Base-by-base conservation (phyloP, 306 rosid species). In the Lupinus albus region DNA sequence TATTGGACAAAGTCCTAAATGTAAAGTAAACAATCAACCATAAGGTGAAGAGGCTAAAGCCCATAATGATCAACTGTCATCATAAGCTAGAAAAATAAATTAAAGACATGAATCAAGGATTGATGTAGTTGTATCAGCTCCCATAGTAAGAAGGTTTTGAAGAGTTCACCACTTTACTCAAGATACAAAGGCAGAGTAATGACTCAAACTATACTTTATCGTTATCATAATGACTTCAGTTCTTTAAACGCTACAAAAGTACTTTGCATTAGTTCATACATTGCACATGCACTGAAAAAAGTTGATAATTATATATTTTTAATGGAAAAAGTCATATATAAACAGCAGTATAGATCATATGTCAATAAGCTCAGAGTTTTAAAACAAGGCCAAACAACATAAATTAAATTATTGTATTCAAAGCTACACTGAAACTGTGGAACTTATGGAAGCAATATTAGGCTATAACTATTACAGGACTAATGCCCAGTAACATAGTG, bases 361-460 rank as follows among this genome's bases (percentile, higher is more conserved):
- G 52, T 51, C 52, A 51, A 38, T 33, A 44, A 41, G 41, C 41
- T 12, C 16, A 4, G 13, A 10, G 15, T 52, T 62, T 15, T 41
- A 46, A 16, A 62, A 63, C 15, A 42, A 62, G 28, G 54, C 16
- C 57, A 16, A 14, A 39, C 17, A 28, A 47, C 57, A 11, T 14
- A 33, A 58, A n/a, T 47, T 14, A 33, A 58, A n/a, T 47, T 32
- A 48, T 5, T 17, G 13, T 16, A 55, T 35, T 20, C 15, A 47
- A 48, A 33, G 41, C 33, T 15, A 17, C 18, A 64, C 57, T 21
- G 56, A 64, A 52, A 14, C 16, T 38, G 42, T 25, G 60, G 14
- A 71, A 28, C 18, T 71, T 51, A 51, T 35, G 51, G 46, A 77
- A 70, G 11, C 60, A 76, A 53, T 54, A 38, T 48, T 66, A 8